phyloP scores from a whole-genome alignment of 768 basidiomycete species.

The Suillus decipiens region DNA sequence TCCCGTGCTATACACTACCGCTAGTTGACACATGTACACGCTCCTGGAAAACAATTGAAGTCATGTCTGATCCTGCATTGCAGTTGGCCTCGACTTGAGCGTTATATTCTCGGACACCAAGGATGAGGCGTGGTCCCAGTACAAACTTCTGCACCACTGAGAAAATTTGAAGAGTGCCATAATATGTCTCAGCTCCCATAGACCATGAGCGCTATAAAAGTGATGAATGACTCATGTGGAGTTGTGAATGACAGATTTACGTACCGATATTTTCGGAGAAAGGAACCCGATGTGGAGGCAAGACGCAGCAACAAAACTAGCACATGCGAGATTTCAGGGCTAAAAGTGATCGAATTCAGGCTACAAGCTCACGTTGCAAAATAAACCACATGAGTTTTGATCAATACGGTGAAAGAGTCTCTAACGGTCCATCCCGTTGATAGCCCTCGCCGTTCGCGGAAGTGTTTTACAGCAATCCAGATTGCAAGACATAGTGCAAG shows the following conservation, averaged over 20 bases:
- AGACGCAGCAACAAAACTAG: neutral
- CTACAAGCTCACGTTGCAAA: neutral
- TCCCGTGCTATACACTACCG: neutral
- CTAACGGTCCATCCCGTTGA: neutral
- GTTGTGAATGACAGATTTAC: neutral
- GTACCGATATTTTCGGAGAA: neutral
- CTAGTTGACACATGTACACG: neutral
- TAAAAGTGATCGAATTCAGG: neutral
- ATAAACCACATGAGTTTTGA: neutral
- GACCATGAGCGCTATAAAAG: neutral
- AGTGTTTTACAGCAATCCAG: constrained; percentile 1
- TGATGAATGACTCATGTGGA: neutral
- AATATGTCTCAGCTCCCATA: neutral
- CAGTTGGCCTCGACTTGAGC: neutral
- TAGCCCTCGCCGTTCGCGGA: neutral
- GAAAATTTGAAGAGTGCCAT: neutral
- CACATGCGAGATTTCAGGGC: neutral
- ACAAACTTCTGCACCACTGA: neutral
- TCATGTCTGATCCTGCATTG: neutral
- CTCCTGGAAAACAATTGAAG: neutral
- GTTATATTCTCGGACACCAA: neutral
- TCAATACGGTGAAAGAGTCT: neutral
- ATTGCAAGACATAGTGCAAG: neutral
- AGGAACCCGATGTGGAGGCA: neutral
- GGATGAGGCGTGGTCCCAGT: neutral